A percentile compares a stretch with the other conserved stretches of the same genome.
Conservation (phyloP, 2,329 filamentous ascomycete genomes). For the Stylonectria norvegica region DNA sequence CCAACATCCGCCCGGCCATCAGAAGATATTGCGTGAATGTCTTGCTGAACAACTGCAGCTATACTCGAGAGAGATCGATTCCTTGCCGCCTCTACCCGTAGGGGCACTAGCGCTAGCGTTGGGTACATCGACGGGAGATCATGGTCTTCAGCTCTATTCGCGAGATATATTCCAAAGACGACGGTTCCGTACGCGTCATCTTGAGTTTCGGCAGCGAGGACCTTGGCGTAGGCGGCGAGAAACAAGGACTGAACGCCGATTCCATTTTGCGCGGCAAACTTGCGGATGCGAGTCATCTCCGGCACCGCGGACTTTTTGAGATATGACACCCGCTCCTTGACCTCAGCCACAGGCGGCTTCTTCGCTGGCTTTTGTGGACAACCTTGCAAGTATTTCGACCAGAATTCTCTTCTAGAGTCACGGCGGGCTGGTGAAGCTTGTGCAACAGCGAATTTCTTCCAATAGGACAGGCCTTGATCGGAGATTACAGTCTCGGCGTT, state of each 20-base stretch:
- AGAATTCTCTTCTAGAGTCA: constrained; percentile 34
- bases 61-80: constrained; percentile 40
- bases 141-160: constrained; percentile 62
- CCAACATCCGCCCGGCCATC: constrained; percentile 53
- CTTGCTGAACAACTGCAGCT: constrained; percentile 62
- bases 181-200: constrained; percentile 31
- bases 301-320: constrained; percentile 49
- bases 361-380: background rate
- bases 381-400: constrained; percentile 38
- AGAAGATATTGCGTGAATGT: constrained; percentile 59
- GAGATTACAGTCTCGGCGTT: constrained; percentile 8
- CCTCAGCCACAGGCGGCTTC: background rate
- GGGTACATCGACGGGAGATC: constrained; percentile 55
- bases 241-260: constrained; percentile 71
- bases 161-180: constrained; percentile 77
- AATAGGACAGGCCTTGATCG: constrained; percentile 17
- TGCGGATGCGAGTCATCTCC: constrained; percentile 30
- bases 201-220: constrained; percentile 33
- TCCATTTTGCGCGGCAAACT: constrained; percentile 46
- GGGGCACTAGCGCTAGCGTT: constrained; percentile 74
- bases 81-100: constrained; percentile 49
- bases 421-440: constrained; percentile 7
- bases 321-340: constrained; percentile 18
- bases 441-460: constrained; percentile 23
- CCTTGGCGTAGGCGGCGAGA: constrained; percentile 65